Evolutionary conservation across 345 rosid genomes (phyloP).

Genomic region (Lenwebbia sp.): DNA sequence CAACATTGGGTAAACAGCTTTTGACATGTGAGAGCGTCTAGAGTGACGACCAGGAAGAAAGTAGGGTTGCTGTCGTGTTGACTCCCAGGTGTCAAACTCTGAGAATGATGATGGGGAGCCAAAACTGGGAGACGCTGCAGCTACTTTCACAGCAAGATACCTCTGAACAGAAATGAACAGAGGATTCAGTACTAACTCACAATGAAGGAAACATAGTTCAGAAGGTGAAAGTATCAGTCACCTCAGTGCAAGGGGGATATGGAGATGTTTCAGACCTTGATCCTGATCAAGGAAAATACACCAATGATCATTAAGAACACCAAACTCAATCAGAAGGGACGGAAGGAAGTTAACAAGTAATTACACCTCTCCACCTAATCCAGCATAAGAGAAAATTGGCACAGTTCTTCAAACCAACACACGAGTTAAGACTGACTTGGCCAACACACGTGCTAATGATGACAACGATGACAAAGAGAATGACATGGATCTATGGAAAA

Average conservation of each 20-base stretch:
- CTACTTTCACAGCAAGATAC: conserved; percentile 17
- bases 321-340: background rate
- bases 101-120: conserved; percentile 50
- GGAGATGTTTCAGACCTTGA: conserved; percentile 35
- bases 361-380: background rate
- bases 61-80: conserved; percentile 34
- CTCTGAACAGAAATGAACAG: conserved; percentile 28
- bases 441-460: background rate
- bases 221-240: conserved; percentile 7
- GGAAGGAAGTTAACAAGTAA: background rate
- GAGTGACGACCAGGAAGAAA: conserved; percentile 23
- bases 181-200: background rate
- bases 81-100: conserved; percentile 35
- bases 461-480: background rate
- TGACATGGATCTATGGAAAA: background rate
- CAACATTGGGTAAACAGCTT: conserved; percentile 59
- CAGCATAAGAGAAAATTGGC: background rate
- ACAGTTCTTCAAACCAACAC: background rate
- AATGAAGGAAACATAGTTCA: background rate
- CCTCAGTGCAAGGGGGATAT: conserved; percentile 42
- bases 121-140: conserved; percentile 39
- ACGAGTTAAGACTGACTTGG: background rate
- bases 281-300: conserved; percentile 15
- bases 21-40: conserved; percentile 40
- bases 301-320: background rate